A percentile compares a stretch with the other conserved stretches of the same genome.
Evolutionary conservation across 768 basidiomycete genomes (phyloP).

Genomic region (Mycena metata): DNA sequence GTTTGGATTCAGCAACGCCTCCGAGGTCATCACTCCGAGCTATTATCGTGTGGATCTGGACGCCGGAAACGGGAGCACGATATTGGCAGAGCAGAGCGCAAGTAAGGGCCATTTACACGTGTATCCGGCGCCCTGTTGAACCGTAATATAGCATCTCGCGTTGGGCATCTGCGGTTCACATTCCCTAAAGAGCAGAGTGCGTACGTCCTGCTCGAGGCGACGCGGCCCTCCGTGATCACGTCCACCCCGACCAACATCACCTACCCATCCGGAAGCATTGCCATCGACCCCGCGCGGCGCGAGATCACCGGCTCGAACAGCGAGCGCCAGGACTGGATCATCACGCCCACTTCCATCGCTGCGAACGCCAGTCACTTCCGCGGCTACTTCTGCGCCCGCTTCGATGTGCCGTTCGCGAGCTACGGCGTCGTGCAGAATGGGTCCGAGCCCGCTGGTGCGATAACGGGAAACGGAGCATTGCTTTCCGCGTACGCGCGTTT

Average conservation of each 20-base stretch:
- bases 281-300: conserved; percentile 53
- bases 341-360: conserved; percentile 56
- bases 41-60: conserved; percentile 66
- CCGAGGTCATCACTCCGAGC: conserved; percentile 58
- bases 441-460: conserved; percentile 45
- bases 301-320: conserved; percentile 72
- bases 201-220: conserved; percentile 70
- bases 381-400: conserved; percentile 62
- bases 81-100: conserved; percentile 65
- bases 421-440: conserved; percentile 61
- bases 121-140: too few species aligned
- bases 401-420: conserved; percentile 56
- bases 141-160: conserved; percentile 74
- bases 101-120: too few species aligned
- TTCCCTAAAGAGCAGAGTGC: conserved; percentile 52
- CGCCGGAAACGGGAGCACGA: conserved; percentile 55
- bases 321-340: conserved; percentile 73
- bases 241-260: conserved; percentile 52
- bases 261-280: conserved; percentile 62
- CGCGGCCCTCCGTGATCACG: conserved; percentile 64
- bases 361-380: conserved; percentile 46
- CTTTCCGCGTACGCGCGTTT: conserved; percentile 62
- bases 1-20: conserved; percentile 58
- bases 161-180: conserved; percentile 74
- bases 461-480: conserved; percentile 49